Evolutionary conservation across 306 rosid genomes (phyloP).

Genomic region (Dalbergia cochinchinensis): DNA sequence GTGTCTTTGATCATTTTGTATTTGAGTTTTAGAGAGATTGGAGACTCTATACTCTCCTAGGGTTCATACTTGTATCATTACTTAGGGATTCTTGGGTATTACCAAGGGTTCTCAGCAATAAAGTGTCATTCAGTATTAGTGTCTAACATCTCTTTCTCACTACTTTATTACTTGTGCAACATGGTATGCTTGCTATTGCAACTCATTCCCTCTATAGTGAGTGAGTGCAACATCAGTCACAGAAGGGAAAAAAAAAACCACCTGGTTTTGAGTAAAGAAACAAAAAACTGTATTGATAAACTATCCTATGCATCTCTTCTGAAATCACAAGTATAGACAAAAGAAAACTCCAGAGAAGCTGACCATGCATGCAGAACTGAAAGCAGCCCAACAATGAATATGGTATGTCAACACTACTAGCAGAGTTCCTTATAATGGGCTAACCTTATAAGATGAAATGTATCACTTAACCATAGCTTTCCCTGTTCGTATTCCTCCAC

Average conservation of each 20-base stretch:
- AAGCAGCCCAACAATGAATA: not conserved
- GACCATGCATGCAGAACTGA: not conserved
- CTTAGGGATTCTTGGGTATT: too few species aligned
- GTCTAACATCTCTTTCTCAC: too few species aligned
- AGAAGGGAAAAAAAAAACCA: not conserved
- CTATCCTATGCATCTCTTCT: constrained; percentile 17
- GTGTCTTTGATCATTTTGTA: too few species aligned
- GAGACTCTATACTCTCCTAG: too few species aligned
- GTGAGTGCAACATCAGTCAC: not conserved
- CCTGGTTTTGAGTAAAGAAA: not conserved
- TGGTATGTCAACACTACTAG: constrained; percentile 25
- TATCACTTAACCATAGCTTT: constrained; percentile 79
- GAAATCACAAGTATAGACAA: constrained; percentile 13
- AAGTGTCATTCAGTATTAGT: too few species aligned
- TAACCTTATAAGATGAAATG: constrained; percentile 87
- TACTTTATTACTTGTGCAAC: too few species aligned
- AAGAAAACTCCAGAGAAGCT: constrained; percentile 16
- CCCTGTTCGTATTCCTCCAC: constrained; percentile 77
- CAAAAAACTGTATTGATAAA: constrained; percentile 1
- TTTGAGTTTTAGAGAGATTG: too few species aligned
- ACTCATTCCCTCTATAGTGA: too few species aligned
- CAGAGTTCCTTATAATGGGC: constrained; percentile 35
- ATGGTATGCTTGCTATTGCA: too few species aligned
- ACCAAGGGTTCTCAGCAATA: too few species aligned
- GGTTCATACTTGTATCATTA: too few species aligned